Base-by-base conservation (phyloP, 2,329 filamentous ascomycete species). In the Neopestalotiopsis sp. region DNA sequence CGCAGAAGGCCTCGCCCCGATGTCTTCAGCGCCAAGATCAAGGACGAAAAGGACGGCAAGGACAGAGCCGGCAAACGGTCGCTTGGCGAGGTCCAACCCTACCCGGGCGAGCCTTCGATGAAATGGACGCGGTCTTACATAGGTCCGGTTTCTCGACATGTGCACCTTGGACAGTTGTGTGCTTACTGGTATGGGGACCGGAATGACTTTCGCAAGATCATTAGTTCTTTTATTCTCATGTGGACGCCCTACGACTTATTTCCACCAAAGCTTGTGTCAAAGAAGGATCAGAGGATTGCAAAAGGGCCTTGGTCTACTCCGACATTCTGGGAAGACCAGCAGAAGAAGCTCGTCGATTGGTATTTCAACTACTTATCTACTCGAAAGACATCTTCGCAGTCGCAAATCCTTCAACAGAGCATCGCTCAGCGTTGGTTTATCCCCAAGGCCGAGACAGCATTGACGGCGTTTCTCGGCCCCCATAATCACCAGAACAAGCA, bases 111-210 rank as follows among this genome's bases (percentile, higher is more conserved):
- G 66, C 73, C 76, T 12, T 70, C 75, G 5, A 74, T 77, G 60
- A 76, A 76, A 71, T 79, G 77, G 77, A 79, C 77, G 17, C 75
- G 77, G 56, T 74, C 75, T 4, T 79, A 79, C 61, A 67, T 74
- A 64, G 77, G 77, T 9, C 77, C 77, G n/a, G 72, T 79, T 17
- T 76, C 74, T 68, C 71, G 77, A 70, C 78, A 76, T 76, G 76
- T 76, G 2, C 75, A 76, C 9, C 72, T 78, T 17, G 67, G 69
- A 14, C 70, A 75, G 60, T 70, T 79, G 42, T 69, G 75, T 24
- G 71, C 74, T 20, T 78, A 72, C 66, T 78, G 75, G 74, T 78
- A 74, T 67, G 74, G 76, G 13, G 77, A 79, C 63, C 70, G 70
- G 57, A 68, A 71, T 7, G 66, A 75, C 57, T 74, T 74, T 42